Percentiles rank a stretch among this genome's conserved stretches.
These are phyloP conservation scores for Candida maesae DNA, from an alignment of 805 yeast species.

Conservation along the genomic window DNA sequence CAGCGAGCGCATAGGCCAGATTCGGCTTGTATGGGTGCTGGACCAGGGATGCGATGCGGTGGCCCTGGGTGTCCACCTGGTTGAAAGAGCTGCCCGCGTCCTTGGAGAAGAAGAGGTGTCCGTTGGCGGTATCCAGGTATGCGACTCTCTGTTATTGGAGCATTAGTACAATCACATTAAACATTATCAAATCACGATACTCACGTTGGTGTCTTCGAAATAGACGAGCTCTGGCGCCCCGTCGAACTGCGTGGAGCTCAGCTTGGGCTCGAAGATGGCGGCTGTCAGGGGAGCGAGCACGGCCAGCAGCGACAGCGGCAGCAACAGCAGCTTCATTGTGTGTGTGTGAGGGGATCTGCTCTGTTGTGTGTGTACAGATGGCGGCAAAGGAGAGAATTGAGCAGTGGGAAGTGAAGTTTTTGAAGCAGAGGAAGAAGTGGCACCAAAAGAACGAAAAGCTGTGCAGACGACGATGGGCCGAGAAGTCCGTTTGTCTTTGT, in stretches of 20 bases:
- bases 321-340: slow-evolving; percentile 9
- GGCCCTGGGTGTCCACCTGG: slow-evolving; percentile 37
- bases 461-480: background rate
- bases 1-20: slow-evolving; percentile 37
- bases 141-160: slow-evolving; percentile 17
- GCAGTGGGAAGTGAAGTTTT: too few species aligned
- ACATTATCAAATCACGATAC: slow-evolving; percentile 4
- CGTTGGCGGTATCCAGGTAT: slow-evolving; percentile 24
- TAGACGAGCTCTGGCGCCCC: slow-evolving; percentile 29
- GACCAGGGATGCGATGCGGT: slow-evolving; percentile 26
- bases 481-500: background rate
- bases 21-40: slow-evolving; percentile 37
- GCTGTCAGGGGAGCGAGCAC: slow-evolving; percentile 10
- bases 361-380: too few species aligned
- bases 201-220: slow-evolving; percentile 31
- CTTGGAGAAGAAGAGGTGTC: slow-evolving; percentile 38
- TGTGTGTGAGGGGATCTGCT: background rate
- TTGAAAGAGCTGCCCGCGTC: slow-evolving; percentile 45
- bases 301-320: slow-evolving; percentile 11
- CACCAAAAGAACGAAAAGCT: background rate
- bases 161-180: background rate
- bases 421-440: too few species aligned
- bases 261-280: slow-evolving; percentile 27
- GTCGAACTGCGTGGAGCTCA: slow-evolving; percentile 17
- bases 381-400: too few species aligned